Evolutionary conservation across 2,329 filamentous ascomycete genomes (phyloP), one percentile per base, ranked within the genome.

Genomic region (Colletotrichum aenigma): DNA sequence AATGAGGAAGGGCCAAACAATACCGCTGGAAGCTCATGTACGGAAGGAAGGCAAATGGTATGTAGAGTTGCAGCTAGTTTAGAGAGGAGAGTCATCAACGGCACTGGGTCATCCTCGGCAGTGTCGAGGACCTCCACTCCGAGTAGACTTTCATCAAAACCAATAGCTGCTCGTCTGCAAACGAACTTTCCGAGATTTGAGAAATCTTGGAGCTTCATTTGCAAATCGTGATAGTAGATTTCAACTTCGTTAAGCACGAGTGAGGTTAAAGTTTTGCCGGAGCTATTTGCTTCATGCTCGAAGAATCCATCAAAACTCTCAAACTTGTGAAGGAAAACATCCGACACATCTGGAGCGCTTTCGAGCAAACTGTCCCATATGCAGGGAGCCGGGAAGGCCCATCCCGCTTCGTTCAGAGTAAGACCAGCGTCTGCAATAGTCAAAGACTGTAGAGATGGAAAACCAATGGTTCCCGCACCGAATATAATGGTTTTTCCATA

Each of bases 1-100:
- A 48, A 48, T 2, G 43, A 48, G 7, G 0, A 13, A 21, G 0
- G 2, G 4, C 43, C n/a, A 18, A n/a, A 0, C 10, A 21, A 13
- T 21, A 13, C 43, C 16, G 43, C 43, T 48, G 43, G 43, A 48
- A 48, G 43, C 43, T 21, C 6, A 6, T 21, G n/a, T 4, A 48
- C n/a, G n/a, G 43, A 48, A 10, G 43, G 43, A 21, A 48, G 43
- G 10, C n/a, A 48, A 13, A 48, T 13, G 43, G n/a, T 48, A 2
- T 21, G 43, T 13, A 48, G 43, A 48, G 43, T 48, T 48, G n/a
- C n/a, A 1, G n/a, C 43, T 21, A n/a, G n/a, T 3, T 9, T 6
- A 6, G 43, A 21, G 43, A 48, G 43, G 43, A 48, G 2, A 21
- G 43, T 48, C 43, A 21, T 48, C 10, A 48, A 21, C n/a, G n/a